Base-by-base conservation (phyloP, 2,329 filamentous ascomycete species). In the Raffaelea deltoideospora region DNA sequence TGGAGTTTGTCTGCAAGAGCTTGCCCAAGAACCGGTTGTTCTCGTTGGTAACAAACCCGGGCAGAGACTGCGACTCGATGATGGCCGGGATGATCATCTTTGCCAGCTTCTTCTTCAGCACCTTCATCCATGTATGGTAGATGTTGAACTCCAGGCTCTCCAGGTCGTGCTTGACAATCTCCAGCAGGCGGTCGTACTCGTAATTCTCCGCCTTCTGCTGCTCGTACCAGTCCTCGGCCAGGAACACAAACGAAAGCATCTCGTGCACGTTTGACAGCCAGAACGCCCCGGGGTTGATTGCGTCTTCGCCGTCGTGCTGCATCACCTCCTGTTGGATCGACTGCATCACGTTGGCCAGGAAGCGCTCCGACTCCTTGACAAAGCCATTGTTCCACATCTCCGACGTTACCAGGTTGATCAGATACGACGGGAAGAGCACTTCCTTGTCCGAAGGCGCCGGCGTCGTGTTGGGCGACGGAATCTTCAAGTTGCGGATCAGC, bases 311-410 rank as follows among this genome's bases (percentile, higher is more conserved):
- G 48, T 98, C 88, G 55, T 98, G 86, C 54, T 94, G 83, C 90
- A 98, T 96, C 39, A 98, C 90, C 57, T 98, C 90, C 57, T 96
- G 87, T 57, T 98, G 90, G 52, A 98, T 96, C 8, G 87, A 94
- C 61, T 96, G 90, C 90, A 98, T 98, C 45, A 98, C 90, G 51
- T 96, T 98, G 53, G 90, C 90, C 44, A 98, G 69, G 72, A 98
- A 98, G 38, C 88, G 82, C 61, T 98, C 90, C 4, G 90, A 96
- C 61, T 98, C 90, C 66, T 98, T 98, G 50, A 98, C 90, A 54
- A 95, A 98, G 33, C 90, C 90, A 51, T 98, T 98, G 66, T 98
- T 98, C 90, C 90, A 98, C 90, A 98, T 98, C 64, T 98, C 90
- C 14, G 87, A 96, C 11, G 90, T 98, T 45, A 98, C 90, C 42